Percentiles rank a stretch among this genome's conserved stretches.
Conservation (phyloP, 805 yeast species). For the Hyphopichia homilentoma region DNA sequence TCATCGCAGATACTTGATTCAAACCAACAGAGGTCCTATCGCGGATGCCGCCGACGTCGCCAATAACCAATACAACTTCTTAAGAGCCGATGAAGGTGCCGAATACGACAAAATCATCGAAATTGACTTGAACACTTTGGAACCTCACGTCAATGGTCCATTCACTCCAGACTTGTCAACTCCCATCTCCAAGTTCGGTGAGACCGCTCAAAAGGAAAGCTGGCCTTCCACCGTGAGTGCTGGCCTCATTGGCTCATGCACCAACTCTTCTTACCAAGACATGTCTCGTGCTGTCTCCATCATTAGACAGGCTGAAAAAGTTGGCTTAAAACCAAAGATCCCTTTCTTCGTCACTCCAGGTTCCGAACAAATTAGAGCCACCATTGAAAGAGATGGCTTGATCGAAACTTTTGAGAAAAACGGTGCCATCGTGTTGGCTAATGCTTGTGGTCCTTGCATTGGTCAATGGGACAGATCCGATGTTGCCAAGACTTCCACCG, state of each 20-base stretch:
- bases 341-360: slow-evolving; percentile 97
- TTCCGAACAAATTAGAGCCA: slow-evolving; percentile 96
- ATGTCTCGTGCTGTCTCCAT: slow-evolving; percentile 95
- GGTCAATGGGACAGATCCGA: slow-evolving; percentile 99
- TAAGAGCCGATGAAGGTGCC: slow-evolving; percentile 82
- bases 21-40: slow-evolving; percentile 80
- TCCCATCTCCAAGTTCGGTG: slow-evolving; percentile 78
- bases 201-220: slow-evolving; percentile 62
- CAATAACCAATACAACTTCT: slow-evolving; percentile 53
- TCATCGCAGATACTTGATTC: slow-evolving; percentile 71
- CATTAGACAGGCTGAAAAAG: slow-evolving; percentile 79
- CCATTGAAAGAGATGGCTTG: slow-evolving; percentile 93
- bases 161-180: slow-evolving; percentile 98
- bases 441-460: slow-evolving; percentile 99
- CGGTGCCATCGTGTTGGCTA: slow-evolving; percentile 92
- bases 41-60: slow-evolving; percentile 74
- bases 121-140: slow-evolving; percentile 79
- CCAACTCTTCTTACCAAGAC: slow-evolving; percentile 97
- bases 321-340: slow-evolving; percentile 84
- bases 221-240: slow-evolving; percentile 90
- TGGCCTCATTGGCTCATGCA: slow-evolving; percentile 96
- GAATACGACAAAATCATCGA: slow-evolving; percentile 92
- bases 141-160: slow-evolving; percentile 97
- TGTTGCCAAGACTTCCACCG: slow-evolving; percentile 58
- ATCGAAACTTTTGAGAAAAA: slow-evolving; percentile 73